These are phyloP conservation scores for Lecanicillium sp. DNA, from an alignment of 2,329 filamentous ascomycete genomes.

Conservation along the genomic window DNA sequence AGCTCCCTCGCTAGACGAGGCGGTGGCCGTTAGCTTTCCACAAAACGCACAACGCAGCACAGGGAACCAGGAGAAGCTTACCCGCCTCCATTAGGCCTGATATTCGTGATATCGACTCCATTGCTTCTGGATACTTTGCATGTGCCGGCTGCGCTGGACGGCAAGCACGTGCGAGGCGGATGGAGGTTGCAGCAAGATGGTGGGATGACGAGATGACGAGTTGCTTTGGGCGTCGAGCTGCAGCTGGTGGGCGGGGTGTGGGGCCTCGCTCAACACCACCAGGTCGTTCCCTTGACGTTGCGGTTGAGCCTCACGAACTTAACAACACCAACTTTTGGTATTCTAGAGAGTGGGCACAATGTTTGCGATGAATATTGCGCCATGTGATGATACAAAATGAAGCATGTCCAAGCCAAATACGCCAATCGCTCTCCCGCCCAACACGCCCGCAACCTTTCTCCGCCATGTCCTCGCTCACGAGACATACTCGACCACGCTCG, in stretches of 20 bases:
- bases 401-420: too few species aligned
- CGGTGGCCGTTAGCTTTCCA: too few species aligned
- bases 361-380: too few species aligned
- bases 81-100: slow-evolving; percentile 92
- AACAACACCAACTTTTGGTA: too few species aligned
- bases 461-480: slow-evolving; percentile 53
- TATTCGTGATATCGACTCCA: slow-evolving; percentile 96
- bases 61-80: slow-evolving; percentile 33
- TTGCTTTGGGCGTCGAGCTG: too few species aligned
- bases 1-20: slow-evolving; percentile 84
- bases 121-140: slow-evolving; percentile 27
- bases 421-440: slow-evolving; percentile 42
- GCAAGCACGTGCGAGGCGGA: neutral
- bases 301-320: too few species aligned
- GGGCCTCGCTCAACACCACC: too few species aligned
- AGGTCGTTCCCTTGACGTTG: too few species aligned
- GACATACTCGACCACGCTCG: slow-evolving; percentile 52
- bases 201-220: neutral
- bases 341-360: too few species aligned
- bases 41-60: too few species aligned
- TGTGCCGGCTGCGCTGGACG: slow-evolving; percentile 4
- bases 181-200: neutral
- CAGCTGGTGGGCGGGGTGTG: too few species aligned
- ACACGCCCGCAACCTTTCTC: slow-evolving; percentile 55
- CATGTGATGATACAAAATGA: too few species aligned